Evolutionary conservation across 2,329 filamentous ascomycete genomes (phyloP).

Genomic region (Curvularia sp.): DNA sequence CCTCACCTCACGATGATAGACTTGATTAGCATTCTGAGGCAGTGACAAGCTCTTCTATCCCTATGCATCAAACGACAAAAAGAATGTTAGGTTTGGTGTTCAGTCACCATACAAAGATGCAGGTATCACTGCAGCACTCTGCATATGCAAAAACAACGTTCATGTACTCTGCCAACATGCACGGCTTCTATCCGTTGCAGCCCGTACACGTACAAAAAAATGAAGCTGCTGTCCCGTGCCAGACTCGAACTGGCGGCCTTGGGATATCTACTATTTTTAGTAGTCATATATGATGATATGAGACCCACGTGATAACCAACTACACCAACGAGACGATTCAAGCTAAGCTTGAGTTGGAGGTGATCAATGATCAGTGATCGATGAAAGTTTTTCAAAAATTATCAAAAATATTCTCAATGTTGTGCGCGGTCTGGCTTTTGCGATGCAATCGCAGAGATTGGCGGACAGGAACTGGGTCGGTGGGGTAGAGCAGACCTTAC

Average conservation of each 20-base stretch:
- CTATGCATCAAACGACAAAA: not conserved
- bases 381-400: not conserved
- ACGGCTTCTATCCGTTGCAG: not conserved
- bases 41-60: not conserved
- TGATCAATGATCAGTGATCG: constrained; percentile 10
- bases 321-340: constrained; percentile 44
- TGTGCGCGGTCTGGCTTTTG: too few species aligned
- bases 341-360: constrained; percentile 3
- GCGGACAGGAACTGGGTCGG: not conserved
- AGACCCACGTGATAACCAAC: constrained; percentile 50
- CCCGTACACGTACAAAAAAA: constrained; percentile 9
- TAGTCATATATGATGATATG: constrained; percentile 43
- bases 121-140: not conserved
- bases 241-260: constrained; percentile 49
- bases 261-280: constrained; percentile 37
- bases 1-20: not conserved
- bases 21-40: not conserved
- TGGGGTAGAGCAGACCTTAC: not conserved
- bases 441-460: not conserved
- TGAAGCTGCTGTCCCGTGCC: constrained; percentile 36
- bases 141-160: not conserved
- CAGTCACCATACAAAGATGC: not conserved
- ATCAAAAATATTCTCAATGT: too few species aligned
- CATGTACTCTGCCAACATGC: not conserved
- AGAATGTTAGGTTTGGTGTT: not conserved